A percentile compares a stretch with the other conserved stretches of the same genome.
Conservation (phyloP, 495 filamentous ascomycete species). For the Neurospora sp. region DNA sequence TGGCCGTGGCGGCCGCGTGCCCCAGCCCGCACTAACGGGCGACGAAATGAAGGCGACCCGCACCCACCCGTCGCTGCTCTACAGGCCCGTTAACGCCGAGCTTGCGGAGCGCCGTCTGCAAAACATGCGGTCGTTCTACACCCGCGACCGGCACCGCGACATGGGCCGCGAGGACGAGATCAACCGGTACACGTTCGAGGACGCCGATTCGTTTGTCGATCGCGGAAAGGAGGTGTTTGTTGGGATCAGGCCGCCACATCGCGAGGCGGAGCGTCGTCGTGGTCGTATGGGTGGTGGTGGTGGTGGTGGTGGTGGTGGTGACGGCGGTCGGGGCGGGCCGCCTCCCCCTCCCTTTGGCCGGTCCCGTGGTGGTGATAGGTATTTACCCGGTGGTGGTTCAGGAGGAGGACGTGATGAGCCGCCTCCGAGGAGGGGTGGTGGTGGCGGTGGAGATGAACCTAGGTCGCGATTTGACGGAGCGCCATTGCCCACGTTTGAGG, state of each 20-base stretch:
- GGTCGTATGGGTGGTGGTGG: not conserved
- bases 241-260: constrained; percentile 42
- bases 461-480: constrained; percentile 21
- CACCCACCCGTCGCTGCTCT: constrained; percentile 28
- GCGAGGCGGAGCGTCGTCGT: constrained; percentile 23
- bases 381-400: not conserved
- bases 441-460: constrained; percentile 9
- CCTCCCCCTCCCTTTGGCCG: constrained; percentile 2
- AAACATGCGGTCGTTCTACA: constrained; percentile 47
- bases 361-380: constrained; percentile 1
- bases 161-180: constrained; percentile 50
- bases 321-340: constrained; percentile 1
- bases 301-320: not conserved
- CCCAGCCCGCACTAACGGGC: not conserved
- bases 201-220: constrained; percentile 60
- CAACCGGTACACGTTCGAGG: constrained; percentile 70
- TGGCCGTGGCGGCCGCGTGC: constrained; percentile 12
- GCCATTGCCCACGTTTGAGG: constrained; percentile 17
- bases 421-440: not conserved
- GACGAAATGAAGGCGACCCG: constrained; percentile 16
- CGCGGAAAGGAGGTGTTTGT: constrained; percentile 59
- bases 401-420: constrained; percentile 1
- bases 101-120: constrained; percentile 56
- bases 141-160: constrained; percentile 31
- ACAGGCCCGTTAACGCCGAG: constrained; percentile 39